Percentiles rank a stretch among this genome's conserved stretches.
Evolutionary conservation across 164 flowering plant species (phyloP).

Genomic region (Berberis vulgaris): DNA sequence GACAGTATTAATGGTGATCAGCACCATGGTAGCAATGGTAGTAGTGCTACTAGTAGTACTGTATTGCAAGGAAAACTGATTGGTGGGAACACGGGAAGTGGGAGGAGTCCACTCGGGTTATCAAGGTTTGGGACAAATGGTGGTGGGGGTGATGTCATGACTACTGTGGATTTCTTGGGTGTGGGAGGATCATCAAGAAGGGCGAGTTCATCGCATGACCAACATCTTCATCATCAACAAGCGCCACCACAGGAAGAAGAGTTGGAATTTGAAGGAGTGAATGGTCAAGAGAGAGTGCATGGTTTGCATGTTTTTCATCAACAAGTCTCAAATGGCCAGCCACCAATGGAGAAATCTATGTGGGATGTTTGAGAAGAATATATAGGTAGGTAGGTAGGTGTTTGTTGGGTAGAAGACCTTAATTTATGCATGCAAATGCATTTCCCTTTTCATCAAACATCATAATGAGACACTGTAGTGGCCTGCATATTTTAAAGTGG

Average conservation of each 20-base stretch:
- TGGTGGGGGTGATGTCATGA: conserved; percentile 23
- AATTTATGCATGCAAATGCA: no score
- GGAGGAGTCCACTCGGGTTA: conserved; percentile 7
- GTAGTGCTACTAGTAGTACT: not conserved
- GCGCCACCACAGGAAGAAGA: conserved; percentile 16
- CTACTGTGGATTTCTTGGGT: conserved; percentile 44
- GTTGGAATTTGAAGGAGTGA: conserved; percentile 27
- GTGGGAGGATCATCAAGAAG: conserved; percentile 22
- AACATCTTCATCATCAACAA: conserved; percentile 16
- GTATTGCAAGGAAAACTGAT: conserved; percentile 8
- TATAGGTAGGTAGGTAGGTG: not conserved
- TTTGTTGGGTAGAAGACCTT: not conserved
- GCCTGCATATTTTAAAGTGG: no score
- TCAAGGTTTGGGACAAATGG: conserved; percentile 16
- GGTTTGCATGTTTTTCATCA: conserved; percentile 29
- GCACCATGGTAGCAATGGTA: conserved; percentile 8
- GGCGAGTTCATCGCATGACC: conserved; percentile 22
- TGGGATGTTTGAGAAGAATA: conserved; percentile 30
- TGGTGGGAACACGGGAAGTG: conserved; percentile 2
- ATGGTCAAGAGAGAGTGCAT: conserved; percentile 29
- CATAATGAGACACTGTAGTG: no score
- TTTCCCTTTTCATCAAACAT: no score
- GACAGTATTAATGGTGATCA: conserved; percentile 11
- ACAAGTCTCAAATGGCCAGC: conserved; percentile 32
- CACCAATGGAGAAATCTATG: conserved; percentile 32